These are phyloP conservation scores for Selaginella tamariscina DNA, from an alignment of 75 land plant genomes.

Conservation along the genomic window DNA sequence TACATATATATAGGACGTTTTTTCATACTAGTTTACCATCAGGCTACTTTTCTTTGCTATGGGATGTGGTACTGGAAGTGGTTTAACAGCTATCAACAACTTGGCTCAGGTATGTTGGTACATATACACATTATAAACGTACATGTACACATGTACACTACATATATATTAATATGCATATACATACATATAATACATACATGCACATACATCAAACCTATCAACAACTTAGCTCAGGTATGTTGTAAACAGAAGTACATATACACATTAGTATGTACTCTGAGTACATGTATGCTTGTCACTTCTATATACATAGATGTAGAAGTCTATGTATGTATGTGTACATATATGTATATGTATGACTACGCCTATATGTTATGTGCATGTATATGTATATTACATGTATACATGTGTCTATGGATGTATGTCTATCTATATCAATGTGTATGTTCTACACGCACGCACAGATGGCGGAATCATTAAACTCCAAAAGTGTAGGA, in stretches of 20 bases:
- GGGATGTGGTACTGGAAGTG: slow-evolving; percentile 90
- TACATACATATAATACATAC: too few species aligned
- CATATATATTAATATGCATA: too few species aligned
- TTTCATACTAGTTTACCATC: not conserved
- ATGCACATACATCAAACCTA: too few species aligned
- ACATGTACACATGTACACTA: not conserved
- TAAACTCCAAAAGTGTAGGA: slow-evolving; percentile 8
- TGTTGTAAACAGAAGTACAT: slow-evolving; percentile 90
- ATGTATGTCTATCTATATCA: too few species aligned
- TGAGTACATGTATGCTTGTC: not conserved
- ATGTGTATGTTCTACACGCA: not conserved
- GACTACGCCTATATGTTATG: too few species aligned
- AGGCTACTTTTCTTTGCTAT: slow-evolving; percentile 66
- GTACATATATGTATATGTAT: too few species aligned
- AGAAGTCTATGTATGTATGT: too few species aligned
- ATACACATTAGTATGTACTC: slow-evolving; percentile 49
- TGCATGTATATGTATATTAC: too few species aligned
- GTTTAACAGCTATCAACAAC: slow-evolving; percentile 74
- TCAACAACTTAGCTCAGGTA: slow-evolving; percentile 52
- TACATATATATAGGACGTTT: not conserved
- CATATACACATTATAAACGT: slow-evolving; percentile 31
- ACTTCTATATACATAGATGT: too few species aligned
- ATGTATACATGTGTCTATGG: too few species aligned
- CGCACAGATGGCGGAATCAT: not conserved
- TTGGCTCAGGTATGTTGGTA: slow-evolving; percentile 79